A percentile compares a stretch with the other conserved stretches of the same genome.
Conservation (phyloP, 306 rosid genomes). For the Adenanthera pavonina region DNA sequence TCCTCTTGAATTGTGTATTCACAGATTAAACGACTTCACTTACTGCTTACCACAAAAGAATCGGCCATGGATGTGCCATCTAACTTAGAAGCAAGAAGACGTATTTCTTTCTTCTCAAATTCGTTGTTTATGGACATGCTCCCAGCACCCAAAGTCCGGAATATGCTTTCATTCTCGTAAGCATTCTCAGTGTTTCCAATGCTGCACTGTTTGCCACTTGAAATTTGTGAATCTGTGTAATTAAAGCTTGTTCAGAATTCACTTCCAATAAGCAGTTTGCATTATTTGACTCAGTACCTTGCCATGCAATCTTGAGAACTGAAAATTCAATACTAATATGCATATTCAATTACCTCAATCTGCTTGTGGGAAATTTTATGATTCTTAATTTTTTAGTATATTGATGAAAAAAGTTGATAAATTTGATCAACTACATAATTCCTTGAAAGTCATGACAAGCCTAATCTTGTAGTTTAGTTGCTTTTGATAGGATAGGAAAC, state of each 20-base stretch:
- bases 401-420: background rate
- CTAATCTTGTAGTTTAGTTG: slow-evolving; percentile 24
- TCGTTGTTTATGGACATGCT: slow-evolving; percentile 98
- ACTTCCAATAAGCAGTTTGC: slow-evolving; percentile 27
- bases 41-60: slow-evolving; percentile 93
- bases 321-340: background rate
- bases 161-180: slow-evolving; percentile 99
- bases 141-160: slow-evolving; percentile 93
- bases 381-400: background rate
- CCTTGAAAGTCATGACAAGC: slow-evolving; percentile 11
- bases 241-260: background rate
- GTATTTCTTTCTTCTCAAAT: slow-evolving; percentile 94
- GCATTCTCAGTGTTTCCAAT: slow-evolving; percentile 32
- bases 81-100: slow-evolving; percentile 95
- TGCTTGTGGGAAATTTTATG: slow-evolving; percentile 11
- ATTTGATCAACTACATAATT: slow-evolving; percentile 5
- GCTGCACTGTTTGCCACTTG: slow-evolving; percentile 16
- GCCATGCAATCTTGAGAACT: background rate
- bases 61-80: slow-evolving; percentile 99
- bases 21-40: slow-evolving; percentile 79
- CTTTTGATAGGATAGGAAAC: slow-evolving; percentile 5
- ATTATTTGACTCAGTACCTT: slow-evolving; percentile 25
- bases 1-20: slow-evolving; percentile 30
- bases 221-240: slow-evolving; percentile 24
- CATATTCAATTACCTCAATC: background rate